Conservation (phyloP, 2,329 filamentous ascomycete genomes). For the Aspergillus proliferans region DNA sequence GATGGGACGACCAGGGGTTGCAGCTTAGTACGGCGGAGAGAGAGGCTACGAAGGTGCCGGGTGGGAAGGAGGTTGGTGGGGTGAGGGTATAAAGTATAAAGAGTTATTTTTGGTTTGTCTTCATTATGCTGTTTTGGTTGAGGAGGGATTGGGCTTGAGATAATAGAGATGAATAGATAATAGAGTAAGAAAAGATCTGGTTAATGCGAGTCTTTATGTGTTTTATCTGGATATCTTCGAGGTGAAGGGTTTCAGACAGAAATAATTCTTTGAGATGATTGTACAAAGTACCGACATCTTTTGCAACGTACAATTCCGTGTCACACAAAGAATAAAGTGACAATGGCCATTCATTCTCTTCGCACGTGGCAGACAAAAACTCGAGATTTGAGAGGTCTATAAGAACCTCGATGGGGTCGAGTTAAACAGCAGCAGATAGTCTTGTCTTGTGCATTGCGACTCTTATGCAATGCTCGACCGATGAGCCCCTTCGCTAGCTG, state of each 20-base stretch:
- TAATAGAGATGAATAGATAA: not conserved
- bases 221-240: not conserved
- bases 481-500: not conserved
- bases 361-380: not conserved
- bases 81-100: constrained; percentile 12
- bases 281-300: no score
- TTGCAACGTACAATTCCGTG: no score
- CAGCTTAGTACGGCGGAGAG: constrained; percentile 32
- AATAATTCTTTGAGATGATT: not conserved
- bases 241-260: not conserved
- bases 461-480: not conserved
- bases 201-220: no score
- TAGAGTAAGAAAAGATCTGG: not conserved
- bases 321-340: not conserved
- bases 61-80: constrained; percentile 28
- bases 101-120: not conserved
- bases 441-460: not conserved
- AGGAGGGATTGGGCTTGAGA: not conserved
- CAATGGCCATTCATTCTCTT: not conserved
- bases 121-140: not conserved
- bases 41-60: constrained; percentile 27
- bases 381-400: not conserved
- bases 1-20: constrained; percentile 40
- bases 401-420: no score
- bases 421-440: no score